Evolutionary conservation across 2,329 filamentous ascomycete species (phyloP).

Genomic region (Coniella vitis): DNA sequence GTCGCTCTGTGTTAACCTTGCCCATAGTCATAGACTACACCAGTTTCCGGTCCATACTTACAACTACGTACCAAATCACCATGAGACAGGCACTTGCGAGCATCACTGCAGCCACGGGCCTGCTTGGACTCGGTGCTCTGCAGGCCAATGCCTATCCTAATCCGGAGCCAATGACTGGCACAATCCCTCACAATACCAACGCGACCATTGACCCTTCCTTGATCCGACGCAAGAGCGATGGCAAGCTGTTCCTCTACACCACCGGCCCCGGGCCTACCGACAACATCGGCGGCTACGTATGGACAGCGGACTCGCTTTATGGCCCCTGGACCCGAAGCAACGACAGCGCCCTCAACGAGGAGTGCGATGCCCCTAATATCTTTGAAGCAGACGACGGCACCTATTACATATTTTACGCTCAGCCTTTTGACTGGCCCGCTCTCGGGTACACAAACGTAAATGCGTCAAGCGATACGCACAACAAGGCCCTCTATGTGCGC

Average conservation of each 20-base stretch:
- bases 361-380: constrained; percentile 18
- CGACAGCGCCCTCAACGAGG: constrained; percentile 13
- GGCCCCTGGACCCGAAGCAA: constrained; percentile 19
- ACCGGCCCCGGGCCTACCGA: background rate
- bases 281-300: constrained; percentile 16
- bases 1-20: no score
- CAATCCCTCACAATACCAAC: background rate
- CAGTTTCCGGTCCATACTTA: no score
- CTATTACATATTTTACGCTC: constrained; percentile 21
- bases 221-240: background rate
- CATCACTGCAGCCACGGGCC: background rate
- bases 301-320: constrained; percentile 19
- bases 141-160: background rate
- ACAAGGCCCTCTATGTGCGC: constrained; percentile 17
- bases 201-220: background rate
- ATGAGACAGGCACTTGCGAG: background rate
- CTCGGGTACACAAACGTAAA: constrained; percentile 16
- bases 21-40: no score
- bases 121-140: background rate
- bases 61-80: background rate
- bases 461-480: constrained; percentile 16
- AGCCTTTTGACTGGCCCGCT: constrained; percentile 17
- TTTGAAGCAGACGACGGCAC: constrained; percentile 18
- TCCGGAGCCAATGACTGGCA: background rate
- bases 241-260: background rate